Evolutionary conservation across 495 filamentous ascomycete species (phyloP), one percentile per base, ranked within the genome.

Genomic region (Ascodesmis nigricans): DNA sequence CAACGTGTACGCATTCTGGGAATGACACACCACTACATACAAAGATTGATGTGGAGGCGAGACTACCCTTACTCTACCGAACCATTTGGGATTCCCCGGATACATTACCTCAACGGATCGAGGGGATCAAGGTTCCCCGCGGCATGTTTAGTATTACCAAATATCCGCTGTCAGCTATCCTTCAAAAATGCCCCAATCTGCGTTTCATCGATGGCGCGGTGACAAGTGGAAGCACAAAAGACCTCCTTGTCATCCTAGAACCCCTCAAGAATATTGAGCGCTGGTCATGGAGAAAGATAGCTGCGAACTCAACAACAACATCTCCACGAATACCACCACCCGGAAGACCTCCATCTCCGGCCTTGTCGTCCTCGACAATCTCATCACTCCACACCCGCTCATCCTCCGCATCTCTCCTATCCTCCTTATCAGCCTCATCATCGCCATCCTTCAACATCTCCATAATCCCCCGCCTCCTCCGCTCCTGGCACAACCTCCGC

Each of bases 101-200:
- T 14, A 17, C n/a, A 29, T 29, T 37, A 13, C 25, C 14, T 3
- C 25, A 29, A 4, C 24, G 27, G 11, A 37, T 37, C 6, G 11
- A n/a, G 4, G 35, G 24, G 7, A 37, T 37, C 20, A 37, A 37
- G 26, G 15, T 37, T 25, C 35, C 35, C 20, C 35, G 35, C 11
- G 8, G 35, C 16, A 14, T 37, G 18, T 37, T 37, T 16, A 29
- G 25, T 13, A 16, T 37, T 30, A 37, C 35, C 1, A 37, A 37
- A 37, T 37, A 37, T 18, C 35, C 35, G 3, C 18, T 37, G 16
- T 37, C 35, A 2, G 35, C 35, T 13, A 29, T 37, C 10, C 25
- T 37, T 8, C 35, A 37, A 18, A 37, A 37, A 29, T 37, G 35
- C 18, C 35, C 35, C 18, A 37, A 37, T 29, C 11, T 37, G 4